phyloP scores from a whole-genome alignment of 2,329 filamentous ascomycete species.

The Catunica adiposa region DNA sequence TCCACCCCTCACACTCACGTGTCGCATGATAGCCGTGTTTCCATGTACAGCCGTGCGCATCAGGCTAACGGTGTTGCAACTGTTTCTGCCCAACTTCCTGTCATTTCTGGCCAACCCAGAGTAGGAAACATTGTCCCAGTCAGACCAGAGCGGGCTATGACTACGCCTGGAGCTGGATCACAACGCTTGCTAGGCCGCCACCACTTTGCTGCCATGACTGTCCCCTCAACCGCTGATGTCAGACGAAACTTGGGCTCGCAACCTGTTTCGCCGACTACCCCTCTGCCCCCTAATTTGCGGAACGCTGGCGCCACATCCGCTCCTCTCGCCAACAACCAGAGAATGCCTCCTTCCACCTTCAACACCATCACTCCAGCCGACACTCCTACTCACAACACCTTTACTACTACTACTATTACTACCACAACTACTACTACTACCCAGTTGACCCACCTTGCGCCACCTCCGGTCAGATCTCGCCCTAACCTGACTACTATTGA shows the following conservation, averaged over 20 bases:
- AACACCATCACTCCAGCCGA: slow-evolving; percentile 36
- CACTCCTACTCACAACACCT: slow-evolving; percentile 65
- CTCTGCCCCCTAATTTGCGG: slow-evolving; percentile 19
- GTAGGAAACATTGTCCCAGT: not conserved
- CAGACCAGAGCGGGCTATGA: slow-evolving; percentile 13
- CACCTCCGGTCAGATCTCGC: slow-evolving; percentile 38
- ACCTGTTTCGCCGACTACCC: slow-evolving; percentile 12
- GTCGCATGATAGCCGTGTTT: not conserved
- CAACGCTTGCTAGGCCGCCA: not conserved
- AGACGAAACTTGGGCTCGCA: slow-evolving; percentile 7
- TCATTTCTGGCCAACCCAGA: slow-evolving; percentile 12
- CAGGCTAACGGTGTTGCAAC: slow-evolving; percentile 11
- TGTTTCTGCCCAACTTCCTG: slow-evolving; percentile 7
- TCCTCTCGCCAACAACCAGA: slow-evolving; percentile 25
- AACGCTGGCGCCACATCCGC: not conserved
- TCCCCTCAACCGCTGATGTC: not conserved
- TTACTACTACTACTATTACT: slow-evolving; percentile 36
- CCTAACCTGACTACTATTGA: slow-evolving; percentile 37
- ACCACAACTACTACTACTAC: slow-evolving; percentile 33
- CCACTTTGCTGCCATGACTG: slow-evolving; percentile 5
- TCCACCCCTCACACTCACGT: not conserved
- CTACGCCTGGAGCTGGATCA: slow-evolving; percentile 8
- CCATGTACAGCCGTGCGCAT: slow-evolving; percentile 11
- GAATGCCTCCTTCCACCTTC: not conserved
- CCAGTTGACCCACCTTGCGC: slow-evolving; percentile 20